A percentile compares a stretch with the other conserved stretches of the same genome.
These are phyloP conservation scores for Coffea humblotiana DNA, from an alignment of 305 asterid genomes.

Conservation along the genomic window DNA sequence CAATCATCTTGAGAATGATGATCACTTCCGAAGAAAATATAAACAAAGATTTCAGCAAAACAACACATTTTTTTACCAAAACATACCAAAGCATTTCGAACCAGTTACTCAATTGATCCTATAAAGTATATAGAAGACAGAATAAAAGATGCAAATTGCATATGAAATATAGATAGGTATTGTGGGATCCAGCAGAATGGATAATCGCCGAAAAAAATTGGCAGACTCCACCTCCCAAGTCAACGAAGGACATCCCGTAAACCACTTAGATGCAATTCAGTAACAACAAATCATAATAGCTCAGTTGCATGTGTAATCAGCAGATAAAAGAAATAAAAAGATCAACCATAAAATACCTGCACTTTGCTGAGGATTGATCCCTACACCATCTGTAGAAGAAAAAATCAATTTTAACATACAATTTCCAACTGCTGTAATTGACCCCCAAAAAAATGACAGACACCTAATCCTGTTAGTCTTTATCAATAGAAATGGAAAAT, in stretches of 20 bases:
- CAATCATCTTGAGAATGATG: neutral
- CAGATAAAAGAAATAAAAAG: slow-evolving; percentile 4
- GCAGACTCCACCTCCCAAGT: neutral
- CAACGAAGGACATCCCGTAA: neutral
- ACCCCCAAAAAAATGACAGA: neutral
- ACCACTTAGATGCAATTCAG: neutral
- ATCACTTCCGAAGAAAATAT: neutral
- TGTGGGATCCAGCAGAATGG: neutral
- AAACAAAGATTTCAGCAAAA: neutral
- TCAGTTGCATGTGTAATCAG: neutral
- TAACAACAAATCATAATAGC: neutral
- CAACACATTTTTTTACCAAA: neutral
- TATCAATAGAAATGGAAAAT: neutral
- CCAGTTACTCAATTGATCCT: neutral
- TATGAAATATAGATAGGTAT: neutral
- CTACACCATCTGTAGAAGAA: slow-evolving; percentile 82
- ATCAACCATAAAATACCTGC: slow-evolving; percentile 55
- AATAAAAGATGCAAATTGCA: neutral
- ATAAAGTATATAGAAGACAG: neutral
- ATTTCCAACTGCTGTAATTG: neutral
- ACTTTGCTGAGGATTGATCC: slow-evolving; percentile 92
- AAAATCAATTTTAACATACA: neutral
- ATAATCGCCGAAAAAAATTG: too few relatives aligned
- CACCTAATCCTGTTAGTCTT: neutral
- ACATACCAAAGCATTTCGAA: neutral